Evolutionary conservation across 2,329 filamentous ascomycete species (phyloP), one percentile per base, ranked within the genome.

Genomic region (Aureobasidium sp.): DNA sequence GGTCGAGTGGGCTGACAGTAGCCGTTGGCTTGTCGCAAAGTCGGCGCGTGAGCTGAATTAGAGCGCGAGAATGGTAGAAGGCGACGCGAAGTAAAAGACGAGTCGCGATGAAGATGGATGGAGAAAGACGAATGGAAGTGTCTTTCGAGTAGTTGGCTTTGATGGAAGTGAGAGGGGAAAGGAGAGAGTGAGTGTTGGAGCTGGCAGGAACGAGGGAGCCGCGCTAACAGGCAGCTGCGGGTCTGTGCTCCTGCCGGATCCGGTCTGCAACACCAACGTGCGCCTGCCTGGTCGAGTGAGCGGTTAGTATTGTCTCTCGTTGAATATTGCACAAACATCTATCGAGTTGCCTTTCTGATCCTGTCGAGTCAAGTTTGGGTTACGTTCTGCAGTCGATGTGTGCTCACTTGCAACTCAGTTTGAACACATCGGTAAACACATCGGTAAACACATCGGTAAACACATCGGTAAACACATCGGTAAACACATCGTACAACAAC

Each of bases 11-110:
- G 54, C 54, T 48, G 54, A 39, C 22, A 19, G 31, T 58, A 48
- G 54, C 27, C 17, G 35, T 42, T 29, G 40, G 53, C 53, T 57
- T 57, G 53, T 57, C 54, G 54, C 54, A 58, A 58, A 37, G 42
- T 37, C 22, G 54, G 31, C 40, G 54, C 54, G 54, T 58, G 37
- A 39, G 54, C 19, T 19, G 19, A 19, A 15, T 29, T 48, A 44
- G 17, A 47, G 42, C 54, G 54, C 42, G 42, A 47, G 14, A 7
- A 7, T 24, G 42, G 42, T 27, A 31, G 35, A 44, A 57, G n/a
- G 15, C n/a, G 42, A 48, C 42, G 42, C 31, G 12, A 39, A 48
- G 42, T 9, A n/a, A n/a, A 37, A 27, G 19, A 48, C 27, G n/a
- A 58, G 19, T 37, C 19, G 54, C 42, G 42, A 14, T 42, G 31